Evolutionary conservation across 31 red algal genomes (phyloP).

Genomic region (Asparagopsis taxiformis): DNA sequence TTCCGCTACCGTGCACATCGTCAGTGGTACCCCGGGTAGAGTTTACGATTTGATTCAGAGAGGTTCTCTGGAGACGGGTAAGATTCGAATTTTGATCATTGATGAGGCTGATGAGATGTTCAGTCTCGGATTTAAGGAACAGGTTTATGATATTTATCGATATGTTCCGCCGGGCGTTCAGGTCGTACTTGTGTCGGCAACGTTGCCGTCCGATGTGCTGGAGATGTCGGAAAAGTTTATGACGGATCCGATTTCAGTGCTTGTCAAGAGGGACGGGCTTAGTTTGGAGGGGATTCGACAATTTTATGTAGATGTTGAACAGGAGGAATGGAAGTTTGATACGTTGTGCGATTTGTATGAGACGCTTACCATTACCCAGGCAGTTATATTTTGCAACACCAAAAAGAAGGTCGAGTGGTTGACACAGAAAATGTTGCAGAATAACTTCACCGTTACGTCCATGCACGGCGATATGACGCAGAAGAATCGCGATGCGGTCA

Average conservation of each 20-base stretch:
- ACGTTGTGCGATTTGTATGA: slow-evolving; percentile 96
- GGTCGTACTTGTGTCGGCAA: slow-evolving; percentile 91
- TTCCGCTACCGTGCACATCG: slow-evolving; percentile 66
- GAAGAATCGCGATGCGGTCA: slow-evolving; percentile 70
- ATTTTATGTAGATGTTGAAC: slow-evolving; percentile 92
- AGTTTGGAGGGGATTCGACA: slow-evolving; percentile 84
- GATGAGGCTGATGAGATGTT: slow-evolving; percentile 99
- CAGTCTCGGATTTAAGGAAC: slow-evolving; percentile 84
- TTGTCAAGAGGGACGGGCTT: slow-evolving; percentile 87
- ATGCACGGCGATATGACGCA: slow-evolving; percentile 92
- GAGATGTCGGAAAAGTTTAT: slow-evolving; percentile 86
- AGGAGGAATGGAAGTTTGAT: slow-evolving; percentile 98
- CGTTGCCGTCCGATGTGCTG: slow-evolving; percentile 80
- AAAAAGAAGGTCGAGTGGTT: slow-evolving; percentile 90
- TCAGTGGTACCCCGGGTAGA: slow-evolving; percentile 85
- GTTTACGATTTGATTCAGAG: slow-evolving; percentile 91
- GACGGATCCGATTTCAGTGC: slow-evolving; percentile 86
- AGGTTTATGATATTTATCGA: slow-evolving; percentile 94
- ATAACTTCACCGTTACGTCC: slow-evolving; percentile 66
- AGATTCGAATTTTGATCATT: slow-evolving; percentile 52
- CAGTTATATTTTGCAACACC: slow-evolving; percentile 92
- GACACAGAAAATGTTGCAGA: slow-evolving; percentile 67
- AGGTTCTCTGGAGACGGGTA: slow-evolving; percentile 30
- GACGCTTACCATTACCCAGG: slow-evolving; percentile 88
- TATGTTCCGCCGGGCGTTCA: slow-evolving; percentile 70